Evolutionary conservation across 2,329 filamentous ascomycete species (phyloP).

Genomic region (Xylaria sp.): DNA sequence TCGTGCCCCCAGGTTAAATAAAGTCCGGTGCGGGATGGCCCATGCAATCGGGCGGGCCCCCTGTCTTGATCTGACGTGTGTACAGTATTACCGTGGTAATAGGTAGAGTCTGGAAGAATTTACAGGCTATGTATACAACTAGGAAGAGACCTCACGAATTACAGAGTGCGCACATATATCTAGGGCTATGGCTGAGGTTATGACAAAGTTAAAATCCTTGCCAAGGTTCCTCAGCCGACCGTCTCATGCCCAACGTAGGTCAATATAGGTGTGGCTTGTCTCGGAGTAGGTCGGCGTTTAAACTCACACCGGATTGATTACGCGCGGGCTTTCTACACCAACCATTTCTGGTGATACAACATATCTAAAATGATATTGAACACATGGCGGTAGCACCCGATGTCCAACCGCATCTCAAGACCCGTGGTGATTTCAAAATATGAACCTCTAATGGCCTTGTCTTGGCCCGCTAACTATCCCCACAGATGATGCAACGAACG

Average conservation of each 20-base stretch:
- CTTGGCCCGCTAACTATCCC: neutral
- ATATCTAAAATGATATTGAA: neutral
- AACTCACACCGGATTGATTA: neutral
- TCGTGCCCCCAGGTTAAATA: neutral
- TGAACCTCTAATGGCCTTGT: neutral
- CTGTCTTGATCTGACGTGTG: neutral
- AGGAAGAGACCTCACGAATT: too few species aligned
- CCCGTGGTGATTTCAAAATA: neutral
- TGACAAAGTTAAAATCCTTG: too few species aligned
- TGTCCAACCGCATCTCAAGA: too few species aligned
- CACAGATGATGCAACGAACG: neutral
- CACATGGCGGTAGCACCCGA: neutral
- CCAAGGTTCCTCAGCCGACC: neutral
- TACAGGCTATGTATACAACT: too few species aligned
- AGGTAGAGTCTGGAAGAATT: too few species aligned
- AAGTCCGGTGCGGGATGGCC: neutral
- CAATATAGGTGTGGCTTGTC: slow-evolving; percentile 3
- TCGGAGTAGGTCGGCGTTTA: neutral
- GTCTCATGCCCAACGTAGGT: neutral
- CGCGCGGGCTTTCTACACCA: neutral
- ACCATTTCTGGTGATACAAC: neutral
- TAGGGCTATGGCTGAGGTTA: too few species aligned
- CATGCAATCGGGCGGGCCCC: neutral
- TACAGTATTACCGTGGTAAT: neutral
- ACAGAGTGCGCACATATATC: too few species aligned